These are phyloP conservation scores for Penicillium thymicola DNA, from an alignment of 2,329 filamentous ascomycete genomes.

Conservation along the genomic window DNA sequence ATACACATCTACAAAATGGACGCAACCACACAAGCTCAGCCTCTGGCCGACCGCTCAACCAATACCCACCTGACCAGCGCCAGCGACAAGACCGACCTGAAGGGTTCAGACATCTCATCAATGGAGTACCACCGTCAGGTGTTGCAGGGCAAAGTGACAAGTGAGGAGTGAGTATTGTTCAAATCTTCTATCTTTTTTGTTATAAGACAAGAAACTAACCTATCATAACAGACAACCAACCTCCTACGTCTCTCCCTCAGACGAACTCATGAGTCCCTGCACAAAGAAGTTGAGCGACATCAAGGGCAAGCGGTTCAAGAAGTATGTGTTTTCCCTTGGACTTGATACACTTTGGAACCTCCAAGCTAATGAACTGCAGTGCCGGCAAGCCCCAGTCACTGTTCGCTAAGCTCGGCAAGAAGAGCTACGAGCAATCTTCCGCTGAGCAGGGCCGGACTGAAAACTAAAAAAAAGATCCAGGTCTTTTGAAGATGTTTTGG, in stretches of 20 bases:
- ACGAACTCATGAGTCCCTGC: slow-evolving; percentile 50
- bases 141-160: slow-evolving; percentile 41
- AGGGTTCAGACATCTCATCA: slow-evolving; percentile 33
- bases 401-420: slow-evolving; percentile 48
- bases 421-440: slow-evolving; percentile 42
- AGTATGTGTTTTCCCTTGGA: slow-evolving; percentile 29
- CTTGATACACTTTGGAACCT: neutral
- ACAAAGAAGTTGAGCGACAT: slow-evolving; percentile 50
- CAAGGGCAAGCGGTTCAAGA: slow-evolving; percentile 50
- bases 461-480: slow-evolving; percentile 11
- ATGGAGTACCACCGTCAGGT: slow-evolving; percentile 46
- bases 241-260: slow-evolving; percentile 49
- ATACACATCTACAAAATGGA: slow-evolving; percentile 26
- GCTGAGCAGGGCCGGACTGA: slow-evolving; percentile 16
- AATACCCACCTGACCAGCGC: slow-evolving; percentile 38
- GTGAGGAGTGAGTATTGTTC: slow-evolving; percentile 38
- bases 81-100: slow-evolving; percentile 32
- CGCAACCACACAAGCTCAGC: slow-evolving; percentile 32
- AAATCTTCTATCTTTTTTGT: neutral
- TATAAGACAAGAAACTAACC: slow-evolving; percentile 20
- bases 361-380: slow-evolving; percentile 21
- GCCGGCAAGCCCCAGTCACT: slow-evolving; percentile 44
- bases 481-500: neutral
- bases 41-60: slow-evolving; percentile 41
- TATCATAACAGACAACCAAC: slow-evolving; percentile 22